These are phyloP conservation scores for Theobroma grandiflorum DNA, from an alignment of 441 rosid species.

Conservation along the genomic window DNA sequence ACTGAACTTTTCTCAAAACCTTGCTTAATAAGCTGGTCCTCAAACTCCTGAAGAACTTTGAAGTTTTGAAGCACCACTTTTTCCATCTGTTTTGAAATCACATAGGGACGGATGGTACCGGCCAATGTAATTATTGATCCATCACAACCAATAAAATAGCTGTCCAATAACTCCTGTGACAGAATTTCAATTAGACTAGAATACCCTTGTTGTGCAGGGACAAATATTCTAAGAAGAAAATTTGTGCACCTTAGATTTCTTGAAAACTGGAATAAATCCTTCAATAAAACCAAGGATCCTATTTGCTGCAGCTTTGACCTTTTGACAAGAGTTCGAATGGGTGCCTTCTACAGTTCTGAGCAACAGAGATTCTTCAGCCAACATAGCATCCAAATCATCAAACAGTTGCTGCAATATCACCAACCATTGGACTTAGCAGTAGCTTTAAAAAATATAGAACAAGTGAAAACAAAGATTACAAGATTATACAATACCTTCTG, in stretches of 20 bases:
- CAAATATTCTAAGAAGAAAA: slow-evolving; percentile 27
- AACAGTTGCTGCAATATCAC: slow-evolving; percentile 70
- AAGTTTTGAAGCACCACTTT: slow-evolving; percentile 62
- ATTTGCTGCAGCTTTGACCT: slow-evolving; percentile 55
- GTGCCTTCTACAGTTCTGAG: slow-evolving; percentile 64
- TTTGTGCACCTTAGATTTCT: slow-evolving; percentile 72
- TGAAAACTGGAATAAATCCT: slow-evolving; percentile 60
- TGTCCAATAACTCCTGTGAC: slow-evolving; percentile 69
- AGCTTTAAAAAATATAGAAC: slow-evolving; percentile 11
- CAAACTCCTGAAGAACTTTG: slow-evolving; percentile 66
- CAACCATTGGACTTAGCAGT: slow-evolving; percentile 19
- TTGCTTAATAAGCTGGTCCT: slow-evolving; percentile 51
- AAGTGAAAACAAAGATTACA: slow-evolving; percentile 3
- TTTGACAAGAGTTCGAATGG: slow-evolving; percentile 69
- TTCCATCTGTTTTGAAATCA: slow-evolving; percentile 61
- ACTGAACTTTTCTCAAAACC: slow-evolving; percentile 58
- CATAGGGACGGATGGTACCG: slow-evolving; percentile 42
- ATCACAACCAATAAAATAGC: slow-evolving; percentile 54
- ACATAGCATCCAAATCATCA: slow-evolving; percentile 63
- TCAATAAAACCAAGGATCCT: slow-evolving; percentile 59
- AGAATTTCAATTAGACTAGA: slow-evolving; percentile 42
- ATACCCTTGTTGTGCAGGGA: slow-evolving; percentile 2
- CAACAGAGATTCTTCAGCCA: slow-evolving; percentile 73
- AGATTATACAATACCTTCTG: slow-evolving; percentile 68
- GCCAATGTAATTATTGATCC: slow-evolving; percentile 46